phyloP scores from a whole-genome alignment of 768 basidiomycete species.

The Hydnomerulius pinastri region DNA sequence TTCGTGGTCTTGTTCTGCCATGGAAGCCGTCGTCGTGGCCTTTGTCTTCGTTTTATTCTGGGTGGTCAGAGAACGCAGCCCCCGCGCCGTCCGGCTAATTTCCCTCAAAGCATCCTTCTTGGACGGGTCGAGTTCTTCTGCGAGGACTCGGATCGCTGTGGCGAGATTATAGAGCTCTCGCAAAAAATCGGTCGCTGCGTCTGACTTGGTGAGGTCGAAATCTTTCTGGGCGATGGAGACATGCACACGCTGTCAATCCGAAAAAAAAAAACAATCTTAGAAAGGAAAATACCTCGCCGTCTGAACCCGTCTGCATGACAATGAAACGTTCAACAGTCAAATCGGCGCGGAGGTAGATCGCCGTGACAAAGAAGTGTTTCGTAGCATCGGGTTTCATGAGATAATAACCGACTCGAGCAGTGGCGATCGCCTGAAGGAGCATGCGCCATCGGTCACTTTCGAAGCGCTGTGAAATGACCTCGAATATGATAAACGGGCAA shows the following conservation, averaged over 20 bases:
- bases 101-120: background rate
- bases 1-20: no score
- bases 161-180: constrained; percentile 16
- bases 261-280: background rate
- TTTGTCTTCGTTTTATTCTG: background rate
- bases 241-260: background rate
- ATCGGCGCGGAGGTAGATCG: constrained; percentile 6
- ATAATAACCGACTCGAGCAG: background rate
- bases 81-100: background rate
- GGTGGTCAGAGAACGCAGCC: background rate
- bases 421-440: constrained; percentile 6
- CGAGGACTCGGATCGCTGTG: background rate
- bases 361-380: background rate
- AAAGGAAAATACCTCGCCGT: background rate
- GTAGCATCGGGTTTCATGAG: background rate
- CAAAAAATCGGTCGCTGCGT: constrained; percentile 1
- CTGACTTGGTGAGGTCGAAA: background rate
- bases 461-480: background rate
- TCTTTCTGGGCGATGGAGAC: constrained; percentile 5
- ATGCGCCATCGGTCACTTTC: background rate
- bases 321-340: constrained; percentile 3
- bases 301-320: background rate
- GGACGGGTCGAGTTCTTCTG: background rate
- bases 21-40: background rate
- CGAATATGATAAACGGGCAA: background rate